These are phyloP conservation scores for Hyphopichia pseudoburtonii DNA, from an alignment of 1,139 yeast species.

Conservation along the genomic window DNA sequence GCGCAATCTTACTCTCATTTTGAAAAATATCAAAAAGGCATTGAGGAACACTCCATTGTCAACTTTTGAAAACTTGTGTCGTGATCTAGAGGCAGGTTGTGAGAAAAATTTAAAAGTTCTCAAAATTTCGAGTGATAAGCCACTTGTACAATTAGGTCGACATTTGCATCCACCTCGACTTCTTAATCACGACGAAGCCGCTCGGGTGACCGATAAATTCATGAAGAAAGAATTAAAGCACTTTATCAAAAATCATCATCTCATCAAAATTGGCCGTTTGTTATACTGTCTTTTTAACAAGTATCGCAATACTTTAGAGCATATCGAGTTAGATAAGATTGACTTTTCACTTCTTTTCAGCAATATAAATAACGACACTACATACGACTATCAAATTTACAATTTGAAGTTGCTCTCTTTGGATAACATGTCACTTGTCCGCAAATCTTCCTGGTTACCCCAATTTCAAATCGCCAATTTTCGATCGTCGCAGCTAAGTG, in stretches of 20 bases:
- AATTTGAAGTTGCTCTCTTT: slow-evolving; percentile 16
- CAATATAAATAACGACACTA: background rate
- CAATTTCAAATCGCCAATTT: slow-evolving; percentile 13
- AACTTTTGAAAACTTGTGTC: too few species aligned
- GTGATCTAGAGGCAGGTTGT: too few species aligned
- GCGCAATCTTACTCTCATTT: background rate
- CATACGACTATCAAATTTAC: slow-evolving; percentile 11
- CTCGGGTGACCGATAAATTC: too few species aligned
- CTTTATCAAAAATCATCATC: background rate
- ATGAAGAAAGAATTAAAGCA: too few species aligned
- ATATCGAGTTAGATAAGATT: slow-evolving; percentile 15
- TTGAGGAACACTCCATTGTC: too few species aligned
- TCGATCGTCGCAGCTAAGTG: slow-evolving; percentile 5
- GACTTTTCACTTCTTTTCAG: slow-evolving; percentile 17
- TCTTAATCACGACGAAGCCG: too few species aligned
- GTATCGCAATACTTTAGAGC: slow-evolving; percentile 9
- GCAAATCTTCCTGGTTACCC: slow-evolving; percentile 15
- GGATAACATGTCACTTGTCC: slow-evolving; percentile 18
- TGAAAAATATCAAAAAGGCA: background rate
- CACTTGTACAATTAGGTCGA: background rate
- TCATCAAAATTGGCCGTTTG: slow-evolving; percentile 7
- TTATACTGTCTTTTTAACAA: slow-evolving; percentile 9
- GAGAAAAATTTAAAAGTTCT: slow-evolving; percentile 5
- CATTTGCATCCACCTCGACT: too few species aligned
- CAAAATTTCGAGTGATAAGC: slow-evolving; percentile 7